These are phyloP conservation scores for Penicillium macrosclerotiorum DNA, from an alignment of 495 filamentous ascomycete species.

Conservation along the genomic window DNA sequence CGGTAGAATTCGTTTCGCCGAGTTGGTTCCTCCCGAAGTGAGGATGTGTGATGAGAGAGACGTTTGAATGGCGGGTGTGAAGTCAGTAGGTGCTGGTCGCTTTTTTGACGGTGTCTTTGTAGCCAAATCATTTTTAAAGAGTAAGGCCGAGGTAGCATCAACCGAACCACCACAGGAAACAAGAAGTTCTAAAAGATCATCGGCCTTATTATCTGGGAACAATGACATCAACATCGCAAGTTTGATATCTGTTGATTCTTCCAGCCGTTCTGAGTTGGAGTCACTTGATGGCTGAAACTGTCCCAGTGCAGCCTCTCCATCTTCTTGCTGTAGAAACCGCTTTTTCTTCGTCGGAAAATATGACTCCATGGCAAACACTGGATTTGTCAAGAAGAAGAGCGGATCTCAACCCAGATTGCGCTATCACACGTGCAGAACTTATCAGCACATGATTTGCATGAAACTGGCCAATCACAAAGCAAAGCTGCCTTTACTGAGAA, in stretches of 20 bases:
- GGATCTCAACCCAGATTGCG: too few relatives aligned
- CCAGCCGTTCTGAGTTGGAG: conserved; percentile 31
- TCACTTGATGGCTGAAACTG: neutral
- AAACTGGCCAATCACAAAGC: conserved; percentile 33
- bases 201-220: conserved; percentile 59
- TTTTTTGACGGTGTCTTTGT: conserved; percentile 27
- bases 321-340: conserved; percentile 27
- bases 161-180: conserved; percentile 77
- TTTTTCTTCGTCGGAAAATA: conserved; percentile 55
- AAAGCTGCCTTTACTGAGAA: too few relatives aligned
- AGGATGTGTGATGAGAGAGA: conserved; percentile 49
- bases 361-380: conserved; percentile 49
- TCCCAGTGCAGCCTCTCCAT: neutral
- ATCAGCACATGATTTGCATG: conserved; percentile 34
- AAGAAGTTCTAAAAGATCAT: conserved; percentile 72
- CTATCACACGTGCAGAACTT: neutral
- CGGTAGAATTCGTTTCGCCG: conserved; percentile 28
- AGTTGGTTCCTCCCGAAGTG: conserved; percentile 37
- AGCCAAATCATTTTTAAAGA: conserved; percentile 34
- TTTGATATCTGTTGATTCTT: conserved; percentile 86
- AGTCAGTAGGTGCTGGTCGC: conserved; percentile 12
- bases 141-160: conserved; percentile 52
- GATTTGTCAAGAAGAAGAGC: too few relatives aligned
- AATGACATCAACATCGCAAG: conserved; percentile 80
- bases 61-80: conserved; percentile 33